These are phyloP conservation scores for Podospora pseudoanserina DNA, from an alignment of 495 filamentous ascomycete genomes.

Conservation along the genomic window DNA sequence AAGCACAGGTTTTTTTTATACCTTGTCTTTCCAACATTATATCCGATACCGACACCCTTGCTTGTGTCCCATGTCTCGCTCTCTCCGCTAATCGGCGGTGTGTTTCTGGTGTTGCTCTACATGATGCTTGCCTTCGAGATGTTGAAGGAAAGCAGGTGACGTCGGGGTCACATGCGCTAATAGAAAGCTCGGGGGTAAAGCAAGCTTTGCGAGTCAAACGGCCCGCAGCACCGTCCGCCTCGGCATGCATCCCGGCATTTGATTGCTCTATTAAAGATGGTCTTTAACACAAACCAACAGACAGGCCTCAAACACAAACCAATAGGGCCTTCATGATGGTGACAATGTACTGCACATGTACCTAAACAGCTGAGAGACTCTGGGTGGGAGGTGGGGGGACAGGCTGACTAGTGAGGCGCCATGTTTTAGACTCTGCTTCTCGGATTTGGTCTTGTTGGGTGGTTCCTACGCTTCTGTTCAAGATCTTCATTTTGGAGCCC, in stretches of 20 bases:
- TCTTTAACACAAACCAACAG: too few species aligned
- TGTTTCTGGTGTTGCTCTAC: not conserved
- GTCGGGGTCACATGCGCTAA: constrained; percentile 1
- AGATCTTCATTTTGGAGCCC: too few species aligned
- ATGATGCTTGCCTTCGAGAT: not conserved
- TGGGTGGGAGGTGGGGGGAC: too few species aligned
- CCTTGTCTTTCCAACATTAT: not conserved
- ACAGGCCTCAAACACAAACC: too few species aligned
- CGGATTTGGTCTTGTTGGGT: too few species aligned
- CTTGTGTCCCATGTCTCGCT: not conserved
- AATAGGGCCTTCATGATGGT: too few species aligned
- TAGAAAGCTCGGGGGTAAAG: constrained; percentile 6
- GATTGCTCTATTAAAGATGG: too few species aligned
- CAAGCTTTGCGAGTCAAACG: constrained; percentile 14
- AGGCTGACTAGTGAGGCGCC: too few species aligned
- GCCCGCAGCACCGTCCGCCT: constrained; percentile 1
- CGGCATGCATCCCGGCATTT: constrained; percentile 7
- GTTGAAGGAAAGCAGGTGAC: constrained; percentile 10
- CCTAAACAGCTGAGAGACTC: too few species aligned
- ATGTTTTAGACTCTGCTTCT: too few species aligned
- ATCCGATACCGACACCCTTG: not conserved
- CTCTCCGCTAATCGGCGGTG: not conserved
- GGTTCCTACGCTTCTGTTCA: too few species aligned
- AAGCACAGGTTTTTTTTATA: not conserved
- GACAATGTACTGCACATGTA: too few species aligned